Percentiles rank a stretch among this genome's conserved stretches.
These are phyloP conservation scores for Euphorbia tirucalli DNA, from an alignment of 345 rosid species.

Conservation along the genomic window DNA sequence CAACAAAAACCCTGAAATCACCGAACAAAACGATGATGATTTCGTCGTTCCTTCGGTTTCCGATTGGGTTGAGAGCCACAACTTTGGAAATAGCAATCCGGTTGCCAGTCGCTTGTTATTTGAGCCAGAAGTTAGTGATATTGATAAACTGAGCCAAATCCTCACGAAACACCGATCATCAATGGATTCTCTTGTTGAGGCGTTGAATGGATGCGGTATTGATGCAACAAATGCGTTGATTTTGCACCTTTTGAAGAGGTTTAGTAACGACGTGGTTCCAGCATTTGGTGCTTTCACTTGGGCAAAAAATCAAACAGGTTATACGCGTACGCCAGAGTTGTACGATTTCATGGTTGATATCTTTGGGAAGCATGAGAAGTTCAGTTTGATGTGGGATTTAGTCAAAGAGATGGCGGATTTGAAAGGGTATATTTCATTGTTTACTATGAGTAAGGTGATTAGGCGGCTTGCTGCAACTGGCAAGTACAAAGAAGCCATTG, in stretches of 20 bases:
- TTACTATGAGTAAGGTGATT: slow-evolving; percentile 61
- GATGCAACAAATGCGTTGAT: slow-evolving; percentile 40
- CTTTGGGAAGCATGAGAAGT: slow-evolving; percentile 55
- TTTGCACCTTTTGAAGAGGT: slow-evolving; percentile 56
- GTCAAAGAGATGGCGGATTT: slow-evolving; percentile 51
- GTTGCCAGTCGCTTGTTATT: slow-evolving; percentile 3
- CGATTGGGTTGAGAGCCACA: slow-evolving; percentile 49
- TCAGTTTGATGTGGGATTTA: slow-evolving; percentile 60
- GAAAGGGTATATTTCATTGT: slow-evolving; percentile 45
- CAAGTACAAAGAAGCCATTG: slow-evolving; percentile 52
- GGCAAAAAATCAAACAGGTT: slow-evolving; percentile 74
- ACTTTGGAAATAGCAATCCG: slow-evolving; percentile 14
- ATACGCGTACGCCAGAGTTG: slow-evolving; percentile 41
- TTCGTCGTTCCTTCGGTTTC: slow-evolving; percentile 77
- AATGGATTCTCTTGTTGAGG: slow-evolving; percentile 35
- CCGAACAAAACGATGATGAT: slow-evolving; percentile 42
- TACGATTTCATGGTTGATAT: slow-evolving; percentile 66
- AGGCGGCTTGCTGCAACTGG: slow-evolving; percentile 67
- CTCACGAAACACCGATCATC: slow-evolving; percentile 39
- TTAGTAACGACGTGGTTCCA: slow-evolving; percentile 56
- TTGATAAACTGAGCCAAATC: slow-evolving; percentile 48
- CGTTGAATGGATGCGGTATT: slow-evolving; percentile 38
- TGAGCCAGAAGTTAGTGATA: slow-evolving; percentile 32
- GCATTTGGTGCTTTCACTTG: slow-evolving; percentile 69
- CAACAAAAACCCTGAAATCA: slow-evolving; percentile 22